Evolutionary conservation across 1,284 basidiomycete genomes (phyloP).

Genomic region (Trichosporon coremiiforme): DNA sequence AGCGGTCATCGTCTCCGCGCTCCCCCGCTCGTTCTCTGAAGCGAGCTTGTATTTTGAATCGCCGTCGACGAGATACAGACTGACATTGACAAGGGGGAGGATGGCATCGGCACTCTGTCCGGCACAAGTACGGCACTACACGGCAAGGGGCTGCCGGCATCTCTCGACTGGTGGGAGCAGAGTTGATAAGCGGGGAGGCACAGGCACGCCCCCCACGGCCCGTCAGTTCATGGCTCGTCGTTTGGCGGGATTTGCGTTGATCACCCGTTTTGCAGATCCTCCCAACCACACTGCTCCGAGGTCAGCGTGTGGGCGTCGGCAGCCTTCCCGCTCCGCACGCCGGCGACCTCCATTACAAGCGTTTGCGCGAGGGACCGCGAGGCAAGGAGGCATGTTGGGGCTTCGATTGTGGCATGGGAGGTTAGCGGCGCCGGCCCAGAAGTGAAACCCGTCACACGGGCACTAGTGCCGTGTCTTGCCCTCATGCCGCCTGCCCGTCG

Average conservation of each 20-base stretch:
- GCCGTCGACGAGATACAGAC: not conserved
- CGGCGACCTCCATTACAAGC: conserved; percentile 4
- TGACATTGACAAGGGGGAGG: not conserved
- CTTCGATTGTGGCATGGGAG: conserved; percentile 5
- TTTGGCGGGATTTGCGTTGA: not conserved
- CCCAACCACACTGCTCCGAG: not conserved
- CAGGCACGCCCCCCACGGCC: not conserved
- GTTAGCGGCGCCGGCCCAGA: not conserved
- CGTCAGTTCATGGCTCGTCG: too few relatives aligned
- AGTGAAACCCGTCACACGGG: not conserved
- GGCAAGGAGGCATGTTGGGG: not conserved
- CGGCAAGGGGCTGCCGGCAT: not conserved
- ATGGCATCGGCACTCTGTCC: not conserved
- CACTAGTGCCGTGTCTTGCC: too few relatives aligned
- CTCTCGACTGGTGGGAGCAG: not conserved
- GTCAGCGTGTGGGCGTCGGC: not conserved
- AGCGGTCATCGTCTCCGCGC: not conserved
- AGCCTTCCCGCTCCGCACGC: not conserved
- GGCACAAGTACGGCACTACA: not conserved
- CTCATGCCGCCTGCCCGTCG: too few relatives aligned
- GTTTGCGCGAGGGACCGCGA: not conserved
- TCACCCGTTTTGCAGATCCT: conserved; percentile 1
- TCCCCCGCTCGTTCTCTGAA: not conserved
- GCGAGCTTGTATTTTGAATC: not conserved
- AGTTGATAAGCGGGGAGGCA: conserved; percentile 7